These are phyloP conservation scores for Psidium friedrichsthalianum DNA, from an alignment of 345 rosid genomes.

Conservation along the genomic window DNA sequence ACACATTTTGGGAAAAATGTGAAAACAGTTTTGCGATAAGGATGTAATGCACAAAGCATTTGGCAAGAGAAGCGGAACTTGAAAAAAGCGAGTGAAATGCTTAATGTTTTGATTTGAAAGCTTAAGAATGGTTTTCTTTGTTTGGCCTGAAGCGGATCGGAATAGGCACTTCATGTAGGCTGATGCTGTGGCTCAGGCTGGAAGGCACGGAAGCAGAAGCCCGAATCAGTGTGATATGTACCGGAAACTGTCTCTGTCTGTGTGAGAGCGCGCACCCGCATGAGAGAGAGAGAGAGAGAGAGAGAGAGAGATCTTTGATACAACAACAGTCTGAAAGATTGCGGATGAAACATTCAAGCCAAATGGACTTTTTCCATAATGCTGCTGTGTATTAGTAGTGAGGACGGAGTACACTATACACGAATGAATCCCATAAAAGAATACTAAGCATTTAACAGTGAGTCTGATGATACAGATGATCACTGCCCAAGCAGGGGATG, in stretches of 20 bases:
- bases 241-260: too few species aligned
- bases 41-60: neutral
- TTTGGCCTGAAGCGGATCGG: neutral
- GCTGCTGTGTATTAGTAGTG: neutral
- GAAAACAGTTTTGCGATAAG: neutral
- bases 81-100: neutral
- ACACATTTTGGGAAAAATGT: neutral
- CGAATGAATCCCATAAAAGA: neutral
- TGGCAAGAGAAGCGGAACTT: neutral
- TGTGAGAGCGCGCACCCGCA: accelerated
- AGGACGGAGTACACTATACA: neutral
- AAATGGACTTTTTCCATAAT: neutral
- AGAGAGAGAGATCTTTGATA: neutral
- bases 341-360: neutral
- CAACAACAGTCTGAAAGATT: neutral
- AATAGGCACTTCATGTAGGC: neutral
- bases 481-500: neutral
- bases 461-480: neutral
- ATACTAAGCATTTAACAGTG: neutral
- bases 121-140: neutral
- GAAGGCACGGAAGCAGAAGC: neutral
- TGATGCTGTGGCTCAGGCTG: neutral
- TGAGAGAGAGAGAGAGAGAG: neutral
- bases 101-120: neutral
- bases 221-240: neutral